A percentile compares a stretch with the other conserved stretches of the same genome.
These are phyloP conservation scores for Dictyostelium firmibasis DNA, from an alignment of 78 protist species.

Conservation along the genomic window DNA sequence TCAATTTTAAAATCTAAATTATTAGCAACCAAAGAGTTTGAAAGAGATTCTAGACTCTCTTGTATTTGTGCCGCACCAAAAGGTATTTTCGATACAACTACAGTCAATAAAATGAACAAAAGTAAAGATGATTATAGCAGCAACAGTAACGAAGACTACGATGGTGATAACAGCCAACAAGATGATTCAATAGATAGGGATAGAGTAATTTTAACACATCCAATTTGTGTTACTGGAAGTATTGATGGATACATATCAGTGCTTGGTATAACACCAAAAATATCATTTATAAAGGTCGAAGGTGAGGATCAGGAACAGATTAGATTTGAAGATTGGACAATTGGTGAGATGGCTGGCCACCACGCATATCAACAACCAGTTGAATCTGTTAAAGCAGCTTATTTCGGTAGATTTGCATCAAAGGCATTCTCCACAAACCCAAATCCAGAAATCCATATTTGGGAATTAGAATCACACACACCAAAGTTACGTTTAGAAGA, in stretches of 20 bases:
- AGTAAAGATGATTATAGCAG: neutral
- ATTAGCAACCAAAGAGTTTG: conserved; percentile 29
- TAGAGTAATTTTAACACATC: conserved; percentile 13
- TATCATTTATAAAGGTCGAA: neutral
- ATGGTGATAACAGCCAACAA: neutral
- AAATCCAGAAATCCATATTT: conserved; percentile 56
- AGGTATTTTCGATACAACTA: conserved; percentile 9
- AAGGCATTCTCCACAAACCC: conserved; percentile 12
- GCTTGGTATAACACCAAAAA: conserved; percentile 20
- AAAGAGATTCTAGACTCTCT: neutral
- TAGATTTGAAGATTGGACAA: conserved; percentile 12
- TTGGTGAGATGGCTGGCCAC: conserved; percentile 15
- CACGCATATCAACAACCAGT: conserved; percentile 69
- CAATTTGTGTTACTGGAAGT: conserved; percentile 50
- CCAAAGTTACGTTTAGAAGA: conserved; percentile 49
- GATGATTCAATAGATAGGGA: neutral
- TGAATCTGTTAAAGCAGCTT: conserved; percentile 43
- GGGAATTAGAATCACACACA: conserved; percentile 66
- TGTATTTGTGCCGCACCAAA: conserved; percentile 63
- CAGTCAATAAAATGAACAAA: neutral
- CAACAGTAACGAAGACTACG: neutral
- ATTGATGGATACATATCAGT: conserved; percentile 29
- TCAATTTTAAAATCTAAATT: conserved; percentile 13
- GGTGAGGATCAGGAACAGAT: neutral
- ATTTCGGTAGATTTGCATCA: conserved; percentile 58